Percentiles rank a stretch among this genome's conserved stretches.
Evolutionary conservation across 768 basidiomycete genomes (phyloP).

Genomic region (Panaeolus cyanescens): DNA sequence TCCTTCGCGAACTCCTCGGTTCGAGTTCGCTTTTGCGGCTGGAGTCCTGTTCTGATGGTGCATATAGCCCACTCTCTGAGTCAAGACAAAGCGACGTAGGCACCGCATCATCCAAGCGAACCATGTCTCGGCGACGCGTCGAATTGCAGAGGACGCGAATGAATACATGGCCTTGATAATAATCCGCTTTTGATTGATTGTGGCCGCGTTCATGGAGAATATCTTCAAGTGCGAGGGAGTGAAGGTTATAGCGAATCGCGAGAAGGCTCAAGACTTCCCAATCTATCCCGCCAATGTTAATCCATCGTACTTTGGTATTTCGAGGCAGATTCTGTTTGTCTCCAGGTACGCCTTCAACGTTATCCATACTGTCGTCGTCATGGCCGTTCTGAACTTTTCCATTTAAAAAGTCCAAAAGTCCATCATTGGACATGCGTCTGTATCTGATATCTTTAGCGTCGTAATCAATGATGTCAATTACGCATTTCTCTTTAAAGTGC

Average conservation of each 20-base stretch:
- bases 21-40: neutral
- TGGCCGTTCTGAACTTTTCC: slow-evolving; percentile 16
- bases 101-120: neutral
- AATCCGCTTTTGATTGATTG: slow-evolving; percentile 48
- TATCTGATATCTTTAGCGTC: slow-evolving; percentile 45
- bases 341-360: neutral
- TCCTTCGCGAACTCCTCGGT: neutral
- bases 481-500: slow-evolving; percentile 55
- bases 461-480: slow-evolving; percentile 65
- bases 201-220: slow-evolving; percentile 56
- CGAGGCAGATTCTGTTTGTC: slow-evolving; percentile 16
- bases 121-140: slow-evolving; percentile 18
- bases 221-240: slow-evolving; percentile 68
- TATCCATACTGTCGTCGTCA: neutral
- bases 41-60: neutral
- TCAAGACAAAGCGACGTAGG: neutral
- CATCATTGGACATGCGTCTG: slow-evolving; percentile 49
- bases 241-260: slow-evolving; percentile 60
- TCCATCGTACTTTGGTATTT: slow-evolving; percentile 47
- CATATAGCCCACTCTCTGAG: neutral
- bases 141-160: slow-evolving; percentile 58
- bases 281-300: slow-evolving; percentile 60
- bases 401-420: slow-evolving; percentile 48
- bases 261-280: slow-evolving; percentile 68
- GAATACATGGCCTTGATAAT: slow-evolving; percentile 61